Evolutionary conservation across 2,329 filamentous ascomycete genomes (phyloP), one percentile per base, ranked within the genome.

Genomic region (Bisporella sp.): DNA sequence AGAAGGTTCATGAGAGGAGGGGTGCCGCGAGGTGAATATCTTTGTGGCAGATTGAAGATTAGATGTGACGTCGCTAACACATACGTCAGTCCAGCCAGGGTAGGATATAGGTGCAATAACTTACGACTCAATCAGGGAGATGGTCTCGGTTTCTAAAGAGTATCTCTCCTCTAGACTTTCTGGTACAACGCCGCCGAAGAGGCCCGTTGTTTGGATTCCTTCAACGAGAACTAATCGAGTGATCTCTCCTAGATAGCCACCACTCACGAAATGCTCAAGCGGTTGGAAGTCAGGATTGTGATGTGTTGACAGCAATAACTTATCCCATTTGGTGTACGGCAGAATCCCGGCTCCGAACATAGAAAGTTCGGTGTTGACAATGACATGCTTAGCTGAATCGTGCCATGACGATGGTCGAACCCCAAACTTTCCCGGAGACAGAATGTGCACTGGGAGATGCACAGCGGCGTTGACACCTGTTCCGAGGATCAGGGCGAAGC

Each of bases 391-490:
- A 4, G 79, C 81, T 21, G 70, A 69, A 28, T 76, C 70, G 58
- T 79, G 78, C 81, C 81, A 84, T 32, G 65, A 66, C 5, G 67
- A 62, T 0, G 80, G 77, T 6, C 80, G 73, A 30, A 66, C 60
- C 41, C 79, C 80, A 52, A 81, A 83, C 62, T 84, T 85, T 44
- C 67, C 52, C 41, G 68, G 70, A 31, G 75, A 72, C 48, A 86
- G 73, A 12, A 77, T 72, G 4, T 71, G 68, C 3, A 83, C 73
- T 5, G 82, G 82, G 30, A 85, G 71, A 61, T 85, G 79, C 30
- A 77, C 79, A 44, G 82, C 80, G 44, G 83, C 77, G 65, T 87
- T 87, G 52, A 81, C 73, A 31, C 83, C 83, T 0, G 83, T 87
- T 13, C 83, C 83, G 30, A 85, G 72, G 49, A 87, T 85, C 41